Evolutionary conservation across 331 rosid species (phyloP).

Genomic region (Rosa hybrid): DNA sequence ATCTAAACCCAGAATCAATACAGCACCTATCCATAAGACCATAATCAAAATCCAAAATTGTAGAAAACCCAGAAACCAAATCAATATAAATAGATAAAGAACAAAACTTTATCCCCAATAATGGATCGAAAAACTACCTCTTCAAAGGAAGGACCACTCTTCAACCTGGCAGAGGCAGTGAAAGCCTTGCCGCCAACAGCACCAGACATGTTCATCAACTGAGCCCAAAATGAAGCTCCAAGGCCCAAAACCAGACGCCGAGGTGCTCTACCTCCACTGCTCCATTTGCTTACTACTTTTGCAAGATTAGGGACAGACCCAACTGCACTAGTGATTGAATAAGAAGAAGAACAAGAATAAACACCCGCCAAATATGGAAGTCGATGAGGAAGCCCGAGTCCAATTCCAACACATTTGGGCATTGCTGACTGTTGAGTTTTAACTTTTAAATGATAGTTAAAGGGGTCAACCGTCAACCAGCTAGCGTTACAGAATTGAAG

Average conservation of each 20-base stretch:
- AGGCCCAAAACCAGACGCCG: slow-evolving; percentile 62
- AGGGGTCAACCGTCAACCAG: neutral
- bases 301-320: slow-evolving; percentile 12
- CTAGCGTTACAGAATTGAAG: neutral
- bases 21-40: slow-evolving; percentile 2
- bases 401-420: slow-evolving; percentile 13
- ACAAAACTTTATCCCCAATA: neutral
- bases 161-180: slow-evolving; percentile 59
- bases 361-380: neutral
- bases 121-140: slow-evolving; percentile 40
- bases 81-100: neutral
- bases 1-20: neutral
- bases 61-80: slow-evolving; percentile 5
- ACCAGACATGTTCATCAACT: slow-evolving; percentile 44
- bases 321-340: slow-evolving; percentile 2
- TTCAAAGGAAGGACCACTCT: slow-evolving; percentile 42
- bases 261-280: slow-evolving; percentile 33
- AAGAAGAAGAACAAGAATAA: slow-evolving; percentile 9
- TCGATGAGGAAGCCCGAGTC: neutral
- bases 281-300: slow-evolving; percentile 33
- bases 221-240: slow-evolving; percentile 52
- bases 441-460: neutral
- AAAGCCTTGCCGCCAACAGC: slow-evolving; percentile 43
- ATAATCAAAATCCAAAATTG: slow-evolving; percentile 1
- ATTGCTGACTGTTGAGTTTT: neutral